Percentiles rank a stretch among this genome's conserved stretches.
Conservation (phyloP, 345 rosid species). For the Leavenworthia alabamica region DNA sequence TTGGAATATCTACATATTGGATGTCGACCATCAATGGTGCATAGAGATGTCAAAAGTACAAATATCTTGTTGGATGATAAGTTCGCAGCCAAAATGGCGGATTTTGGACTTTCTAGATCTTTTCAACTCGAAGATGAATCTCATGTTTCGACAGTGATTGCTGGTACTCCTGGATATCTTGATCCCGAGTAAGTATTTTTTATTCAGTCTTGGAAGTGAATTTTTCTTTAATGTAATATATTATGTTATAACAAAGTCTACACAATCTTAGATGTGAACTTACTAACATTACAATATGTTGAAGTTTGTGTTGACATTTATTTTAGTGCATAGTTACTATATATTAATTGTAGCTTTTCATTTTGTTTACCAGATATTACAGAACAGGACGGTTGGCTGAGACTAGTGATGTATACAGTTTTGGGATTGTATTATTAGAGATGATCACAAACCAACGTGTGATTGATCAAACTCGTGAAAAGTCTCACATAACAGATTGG, state of each 20-base stretch:
- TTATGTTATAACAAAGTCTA: too few species aligned
- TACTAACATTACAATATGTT: too few species aligned
- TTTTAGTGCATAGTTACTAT: not conserved
- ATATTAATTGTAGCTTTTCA: not conserved
- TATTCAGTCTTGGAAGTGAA: too few species aligned
- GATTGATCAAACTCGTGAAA: slow-evolving; percentile 9
- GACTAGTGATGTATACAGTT: slow-evolving; percentile 48
- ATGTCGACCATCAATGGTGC: slow-evolving; percentile 1
- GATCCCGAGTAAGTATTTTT: slow-evolving; percentile 23
- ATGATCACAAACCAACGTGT: slow-evolving; percentile 39
- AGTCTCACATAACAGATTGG: slow-evolving; percentile 35
- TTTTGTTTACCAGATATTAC: slow-evolving; percentile 7
- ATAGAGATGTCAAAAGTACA: not conserved
- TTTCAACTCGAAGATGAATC: slow-evolving; percentile 11
- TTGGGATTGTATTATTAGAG: slow-evolving; percentile 44
- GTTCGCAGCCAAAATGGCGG: slow-evolving; percentile 34
- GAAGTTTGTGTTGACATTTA: not conserved
- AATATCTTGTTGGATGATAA: slow-evolving; percentile 22
- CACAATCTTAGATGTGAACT: too few species aligned
- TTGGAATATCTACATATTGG: not conserved
- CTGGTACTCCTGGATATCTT: slow-evolving; percentile 31
- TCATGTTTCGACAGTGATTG: slow-evolving; percentile 7
- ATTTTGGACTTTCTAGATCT: slow-evolving; percentile 25
- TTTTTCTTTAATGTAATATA: too few species aligned
- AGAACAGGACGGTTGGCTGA: slow-evolving; percentile 27